Evolutionary conservation across 768 basidiomycete species (phyloP), one percentile per base, ranked within the genome.

Genomic region (Rhodotorula taiwanensis): DNA sequence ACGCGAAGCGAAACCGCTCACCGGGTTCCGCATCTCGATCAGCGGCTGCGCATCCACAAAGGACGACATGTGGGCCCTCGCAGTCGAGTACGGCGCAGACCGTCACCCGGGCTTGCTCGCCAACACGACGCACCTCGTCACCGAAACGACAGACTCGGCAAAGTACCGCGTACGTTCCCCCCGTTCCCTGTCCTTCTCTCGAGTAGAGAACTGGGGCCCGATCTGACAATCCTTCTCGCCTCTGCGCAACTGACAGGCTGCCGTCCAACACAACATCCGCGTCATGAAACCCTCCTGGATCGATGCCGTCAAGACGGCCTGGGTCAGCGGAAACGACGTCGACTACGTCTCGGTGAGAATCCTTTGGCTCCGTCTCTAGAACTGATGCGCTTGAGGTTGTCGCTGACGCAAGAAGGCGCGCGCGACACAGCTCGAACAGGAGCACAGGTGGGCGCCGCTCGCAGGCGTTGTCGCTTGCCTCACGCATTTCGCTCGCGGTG

Each of bases 51-150:
- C 8, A 20, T 45, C 50, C 0, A 4, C 14, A 44, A 67, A 67
- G 58, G 43, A 55, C 31, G 52, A 60, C 33, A 21, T 67, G 10
- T 44, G 59, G 25, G 47, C 45, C 20, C 50, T 60, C 25, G 66
- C 58, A 2, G 30, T 33, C 13, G 49, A 57, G 45, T 58, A 60
- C 28, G 66, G 66, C 5, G 66, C 56, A 2, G 50, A 60, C 20
- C 23, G 52, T 10, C 53, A 67, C 6, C 31, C n/a, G 6, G 61
- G 47, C 4, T 43, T 67, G 44, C 49, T 42, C 14, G 51, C 47
- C 25, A 54, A 63, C 30, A 63, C 61, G 25, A 67, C 66, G 0
- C 66, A 67, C 31, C 39, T 67, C 31, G 51, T 67, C 14, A 52
- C 61, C 27, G 66, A 63, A 33, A 4, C 6, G 21, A 36, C 36